Conservation (phyloP, 2,329 filamentous ascomycete species). For the Fusarium hainanense region DNA sequence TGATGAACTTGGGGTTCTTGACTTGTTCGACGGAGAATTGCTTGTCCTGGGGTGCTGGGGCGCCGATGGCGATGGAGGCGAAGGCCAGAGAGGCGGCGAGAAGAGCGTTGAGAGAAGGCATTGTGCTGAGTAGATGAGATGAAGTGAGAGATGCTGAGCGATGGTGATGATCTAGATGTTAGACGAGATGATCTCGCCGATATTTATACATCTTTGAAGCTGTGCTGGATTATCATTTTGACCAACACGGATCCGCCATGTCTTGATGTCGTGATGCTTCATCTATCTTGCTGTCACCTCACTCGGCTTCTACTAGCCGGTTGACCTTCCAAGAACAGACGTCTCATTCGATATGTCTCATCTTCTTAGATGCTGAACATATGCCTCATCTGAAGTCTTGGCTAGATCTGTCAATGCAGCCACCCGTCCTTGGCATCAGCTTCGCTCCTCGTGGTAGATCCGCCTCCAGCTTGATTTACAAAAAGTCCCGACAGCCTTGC, state of each 20-base stretch:
- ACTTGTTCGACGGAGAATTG: slow-evolving; percentile 52
- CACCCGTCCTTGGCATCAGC: slow-evolving; percentile 32
- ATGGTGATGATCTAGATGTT: not conserved
- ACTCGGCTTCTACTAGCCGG: slow-evolving; percentile 20
- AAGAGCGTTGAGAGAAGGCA: slow-evolving; percentile 27
- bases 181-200: not conserved
- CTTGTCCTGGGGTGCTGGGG: slow-evolving; percentile 24
- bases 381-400: slow-evolving; percentile 9
- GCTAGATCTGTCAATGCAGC: slow-evolving; percentile 18
- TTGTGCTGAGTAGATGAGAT: not conserved
- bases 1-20: slow-evolving; percentile 51
- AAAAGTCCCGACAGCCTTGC: slow-evolving; percentile 4
- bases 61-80: slow-evolving; percentile 28
- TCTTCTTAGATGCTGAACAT: not conserved
- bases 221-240: not conserved
- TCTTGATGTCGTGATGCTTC: slow-evolving; percentile 4
- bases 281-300: slow-evolving; percentile 1
- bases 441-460: slow-evolving; percentile 11
- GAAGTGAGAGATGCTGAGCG: not conserved
- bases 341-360: not conserved
- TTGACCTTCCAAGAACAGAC: slow-evolving; percentile 22
- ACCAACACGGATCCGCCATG: not conserved
- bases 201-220: not conserved
- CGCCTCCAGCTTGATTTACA: not conserved
- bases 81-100: slow-evolving; percentile 40